Conservation (phyloP, 2,329 filamentous ascomycete species). For the Trichoderma lentiforme region DNA sequence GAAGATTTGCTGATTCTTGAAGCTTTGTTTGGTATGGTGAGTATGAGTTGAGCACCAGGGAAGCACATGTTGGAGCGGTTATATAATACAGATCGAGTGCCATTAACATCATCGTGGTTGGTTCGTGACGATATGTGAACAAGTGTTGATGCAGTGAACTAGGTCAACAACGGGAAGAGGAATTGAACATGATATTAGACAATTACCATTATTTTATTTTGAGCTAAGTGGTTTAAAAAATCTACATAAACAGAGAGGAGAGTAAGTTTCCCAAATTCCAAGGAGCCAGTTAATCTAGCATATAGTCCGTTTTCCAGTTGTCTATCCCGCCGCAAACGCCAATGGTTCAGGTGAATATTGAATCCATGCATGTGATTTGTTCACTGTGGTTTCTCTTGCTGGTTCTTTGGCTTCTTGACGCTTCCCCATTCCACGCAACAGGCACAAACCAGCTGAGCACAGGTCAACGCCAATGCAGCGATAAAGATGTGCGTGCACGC, state of each 20-base stretch:
- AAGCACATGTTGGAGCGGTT: neutral
- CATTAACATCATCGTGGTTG: neutral
- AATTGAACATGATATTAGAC: neutral
- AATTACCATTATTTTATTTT: neutral
- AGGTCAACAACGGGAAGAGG: neutral
- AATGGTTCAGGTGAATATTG: neutral
- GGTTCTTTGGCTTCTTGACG: constrained; percentile 52
- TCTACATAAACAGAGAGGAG: neutral
- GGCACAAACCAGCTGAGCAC: constrained; percentile 54
- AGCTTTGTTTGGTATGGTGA: neutral
- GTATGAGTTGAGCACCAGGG: neutral
- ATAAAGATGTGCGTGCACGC: constrained; percentile 63
- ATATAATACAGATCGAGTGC: neutral
- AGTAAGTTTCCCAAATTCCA: neutral
- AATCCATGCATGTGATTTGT: neutral
- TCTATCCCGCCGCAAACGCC: neutral
- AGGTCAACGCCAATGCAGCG: constrained; percentile 54
- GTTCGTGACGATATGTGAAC: neutral
- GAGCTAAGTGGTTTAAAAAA: neutral
- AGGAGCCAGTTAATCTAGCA: neutral
- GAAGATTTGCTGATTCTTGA: neutral
- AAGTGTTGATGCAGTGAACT: neutral
- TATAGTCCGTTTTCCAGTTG: neutral
- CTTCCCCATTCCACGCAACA: constrained; percentile 63
- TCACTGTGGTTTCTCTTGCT: constrained; percentile 3